phyloP scores from a whole-genome alignment of 768 basidiomycete genomes.

The Termitomyces sp. region DNA sequence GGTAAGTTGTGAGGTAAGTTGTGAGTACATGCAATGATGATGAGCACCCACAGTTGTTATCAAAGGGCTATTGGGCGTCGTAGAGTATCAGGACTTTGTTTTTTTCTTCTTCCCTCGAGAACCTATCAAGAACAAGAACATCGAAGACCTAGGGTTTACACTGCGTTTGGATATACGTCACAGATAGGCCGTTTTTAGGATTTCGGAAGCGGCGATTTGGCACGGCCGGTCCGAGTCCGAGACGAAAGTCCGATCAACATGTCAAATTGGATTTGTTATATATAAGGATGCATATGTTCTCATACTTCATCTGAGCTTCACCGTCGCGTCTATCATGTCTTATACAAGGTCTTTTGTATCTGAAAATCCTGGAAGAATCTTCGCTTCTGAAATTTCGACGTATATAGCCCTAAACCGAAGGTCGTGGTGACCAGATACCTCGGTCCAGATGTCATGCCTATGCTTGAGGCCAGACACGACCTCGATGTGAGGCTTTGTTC shows the following conservation, averaged over 20 bases:
- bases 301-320: background rate
- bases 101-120: background rate
- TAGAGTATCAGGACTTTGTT: background rate
- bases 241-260: too few species aligned
- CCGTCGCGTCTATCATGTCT: background rate
- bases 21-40: too few species aligned
- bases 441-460: constrained; percentile 61
- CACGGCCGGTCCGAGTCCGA: too few species aligned
- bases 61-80: background rate
- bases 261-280: too few species aligned
- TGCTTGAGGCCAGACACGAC: constrained; percentile 45
- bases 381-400: background rate
- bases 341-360: background rate
- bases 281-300: too few species aligned
- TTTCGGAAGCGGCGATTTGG: too few species aligned
- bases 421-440: constrained; percentile 61
- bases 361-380: background rate
- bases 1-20: too few species aligned
- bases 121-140: background rate
- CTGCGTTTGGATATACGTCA: too few species aligned
- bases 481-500: constrained; percentile 43
- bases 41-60: background rate
- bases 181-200: too few species aligned
- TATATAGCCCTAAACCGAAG: constrained; percentile 22
- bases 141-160: background rate